These are phyloP conservation scores for Penicilliopsis zonata DNA, from an alignment of 495 filamentous ascomycete species.

Conservation along the genomic window DNA sequence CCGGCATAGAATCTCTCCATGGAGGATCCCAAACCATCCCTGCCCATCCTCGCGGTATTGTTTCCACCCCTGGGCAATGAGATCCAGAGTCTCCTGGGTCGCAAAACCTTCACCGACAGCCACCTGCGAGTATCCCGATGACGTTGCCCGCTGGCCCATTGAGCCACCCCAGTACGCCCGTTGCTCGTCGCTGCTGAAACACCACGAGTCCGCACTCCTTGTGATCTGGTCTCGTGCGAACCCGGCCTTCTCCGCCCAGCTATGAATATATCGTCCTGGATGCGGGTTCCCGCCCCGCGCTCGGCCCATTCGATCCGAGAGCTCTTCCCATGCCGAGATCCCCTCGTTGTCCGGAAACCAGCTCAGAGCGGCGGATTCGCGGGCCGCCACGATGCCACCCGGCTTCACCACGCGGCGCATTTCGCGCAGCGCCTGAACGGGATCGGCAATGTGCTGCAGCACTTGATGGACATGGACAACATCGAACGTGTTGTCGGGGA, in stretches of 20 bases:
- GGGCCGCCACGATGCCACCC: conserved; percentile 42
- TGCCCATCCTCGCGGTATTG: conserved; percentile 33
- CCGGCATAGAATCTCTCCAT: conserved; percentile 42
- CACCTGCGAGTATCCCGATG: conserved; percentile 26
- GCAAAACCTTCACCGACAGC: conserved; percentile 26
- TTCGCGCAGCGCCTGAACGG: conserved; percentile 31
- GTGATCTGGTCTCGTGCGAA: conserved; percentile 21
- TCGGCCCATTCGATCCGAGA: conserved; percentile 20
- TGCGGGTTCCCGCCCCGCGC: conserved; percentile 33
- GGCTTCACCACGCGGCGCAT: conserved; percentile 36
- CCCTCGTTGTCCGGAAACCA: conserved; percentile 38
- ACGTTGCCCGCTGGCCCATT: conserved; percentile 29
- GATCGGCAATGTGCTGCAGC: conserved; percentile 39
- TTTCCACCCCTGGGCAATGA: conserved; percentile 29
- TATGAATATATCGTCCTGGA: conserved; percentile 33
- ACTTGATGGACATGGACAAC: conserved; percentile 47
- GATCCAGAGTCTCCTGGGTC: conserved; percentile 22
- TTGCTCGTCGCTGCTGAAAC: conserved; percentile 31
- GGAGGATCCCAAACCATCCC: conserved; percentile 38
- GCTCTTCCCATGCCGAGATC: conserved; percentile 24
- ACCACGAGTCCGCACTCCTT: conserved; percentile 32
- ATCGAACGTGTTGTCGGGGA: conserved; percentile 42
- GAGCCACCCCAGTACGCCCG: conserved; percentile 33
- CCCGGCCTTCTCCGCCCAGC: conserved; percentile 37
- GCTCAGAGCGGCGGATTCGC: conserved; percentile 30